A percentile compares a stretch with the other conserved stretches of the same genome.
Evolutionary conservation across 352 stramenopile species (phyloP).

Genomic region (Lagenidium sp.): DNA sequence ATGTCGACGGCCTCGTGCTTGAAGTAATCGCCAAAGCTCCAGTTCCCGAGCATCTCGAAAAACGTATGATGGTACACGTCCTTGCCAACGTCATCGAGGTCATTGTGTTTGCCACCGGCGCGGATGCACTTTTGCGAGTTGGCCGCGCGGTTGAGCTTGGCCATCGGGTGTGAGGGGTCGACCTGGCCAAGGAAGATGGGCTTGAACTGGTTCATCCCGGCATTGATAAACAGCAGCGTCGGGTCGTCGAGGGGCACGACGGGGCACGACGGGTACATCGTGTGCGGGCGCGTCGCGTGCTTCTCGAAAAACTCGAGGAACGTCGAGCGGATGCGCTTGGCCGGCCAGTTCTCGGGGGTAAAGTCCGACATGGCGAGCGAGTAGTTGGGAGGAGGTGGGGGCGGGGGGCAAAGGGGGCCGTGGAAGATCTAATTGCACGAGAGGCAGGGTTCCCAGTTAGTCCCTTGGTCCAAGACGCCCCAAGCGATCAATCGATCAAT

Average conservation of each 20-base stretch:
- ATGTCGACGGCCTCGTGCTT: constrained; percentile 97
- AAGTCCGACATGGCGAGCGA: constrained; percentile 14
- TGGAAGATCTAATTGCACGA: no score
- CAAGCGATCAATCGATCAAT: no score
- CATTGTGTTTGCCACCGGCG: constrained; percentile 99
- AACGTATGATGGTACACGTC: constrained; percentile 99
- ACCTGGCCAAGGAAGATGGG: constrained; percentile 98
- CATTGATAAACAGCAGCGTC: constrained; percentile 99
- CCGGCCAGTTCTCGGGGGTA: constrained; percentile 81
- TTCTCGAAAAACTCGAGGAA: constrained; percentile 98
- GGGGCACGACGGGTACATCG: constrained; percentile 93
- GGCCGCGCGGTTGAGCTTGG: constrained; percentile 85
- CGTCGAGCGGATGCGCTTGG: constrained; percentile 92
- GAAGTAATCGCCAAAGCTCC: constrained; percentile 99
- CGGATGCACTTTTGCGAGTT: constrained; percentile 99
- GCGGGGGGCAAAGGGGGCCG: background rate
- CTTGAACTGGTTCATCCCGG: constrained; percentile 99
- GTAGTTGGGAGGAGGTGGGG: constrained; percentile 3
- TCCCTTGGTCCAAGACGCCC: no score
- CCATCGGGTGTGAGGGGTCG: constrained; percentile 90
- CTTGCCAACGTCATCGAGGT: constrained; percentile 98
- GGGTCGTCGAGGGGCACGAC: constrained; percentile 97
- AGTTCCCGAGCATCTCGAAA: constrained; percentile 99
- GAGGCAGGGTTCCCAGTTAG: no score
- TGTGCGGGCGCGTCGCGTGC: constrained; percentile 79